Evolutionary conservation across 169 alveolate genomes (phyloP).

Genomic region (Fabrea salina): DNA sequence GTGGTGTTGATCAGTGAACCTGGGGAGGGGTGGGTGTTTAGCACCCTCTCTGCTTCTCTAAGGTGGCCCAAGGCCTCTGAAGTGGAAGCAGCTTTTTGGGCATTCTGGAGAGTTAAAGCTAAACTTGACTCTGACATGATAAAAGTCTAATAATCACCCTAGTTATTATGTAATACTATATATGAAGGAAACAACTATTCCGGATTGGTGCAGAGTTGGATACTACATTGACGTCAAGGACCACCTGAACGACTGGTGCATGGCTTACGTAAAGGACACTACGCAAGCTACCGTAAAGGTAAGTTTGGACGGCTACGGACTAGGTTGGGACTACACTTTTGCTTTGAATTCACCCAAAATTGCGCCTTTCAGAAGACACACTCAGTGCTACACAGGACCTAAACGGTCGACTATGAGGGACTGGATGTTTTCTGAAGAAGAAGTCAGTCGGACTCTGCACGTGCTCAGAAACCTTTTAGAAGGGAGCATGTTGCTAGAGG

Average conservation of each 20-base stretch:
- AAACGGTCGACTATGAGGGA: neutral
- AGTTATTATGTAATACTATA: too few relatives aligned
- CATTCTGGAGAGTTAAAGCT: neutral
- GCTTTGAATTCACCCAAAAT: constrained; percentile 39
- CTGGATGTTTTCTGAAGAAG: neutral
- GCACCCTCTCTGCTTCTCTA: neutral
- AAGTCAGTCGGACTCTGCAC: neutral
- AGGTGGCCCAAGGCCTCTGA: neutral
- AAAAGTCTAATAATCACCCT: too few relatives aligned
- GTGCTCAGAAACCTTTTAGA: constrained; percentile 13
- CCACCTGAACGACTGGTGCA: constrained; percentile 53
- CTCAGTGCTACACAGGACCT: constrained; percentile 52
- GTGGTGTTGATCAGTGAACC: neutral
- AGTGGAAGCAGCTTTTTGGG: neutral
- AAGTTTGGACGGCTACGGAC: constrained; percentile 60
- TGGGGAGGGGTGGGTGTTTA: neutral
- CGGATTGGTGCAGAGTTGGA: constrained; percentile 35
- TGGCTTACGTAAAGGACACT: constrained; percentile 34
- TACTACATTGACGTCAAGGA: constrained; percentile 52
- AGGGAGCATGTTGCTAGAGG: constrained; percentile 25
- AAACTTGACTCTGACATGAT: neutral
- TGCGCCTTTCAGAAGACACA: constrained; percentile 57
- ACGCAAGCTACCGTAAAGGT: neutral
- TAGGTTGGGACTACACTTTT: constrained; percentile 46
- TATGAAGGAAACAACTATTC: too few relatives aligned